These are phyloP conservation scores for Paramecium bursaria DNA, from an alignment of 73 alveolate species.

Conservation along the genomic window DNA sequence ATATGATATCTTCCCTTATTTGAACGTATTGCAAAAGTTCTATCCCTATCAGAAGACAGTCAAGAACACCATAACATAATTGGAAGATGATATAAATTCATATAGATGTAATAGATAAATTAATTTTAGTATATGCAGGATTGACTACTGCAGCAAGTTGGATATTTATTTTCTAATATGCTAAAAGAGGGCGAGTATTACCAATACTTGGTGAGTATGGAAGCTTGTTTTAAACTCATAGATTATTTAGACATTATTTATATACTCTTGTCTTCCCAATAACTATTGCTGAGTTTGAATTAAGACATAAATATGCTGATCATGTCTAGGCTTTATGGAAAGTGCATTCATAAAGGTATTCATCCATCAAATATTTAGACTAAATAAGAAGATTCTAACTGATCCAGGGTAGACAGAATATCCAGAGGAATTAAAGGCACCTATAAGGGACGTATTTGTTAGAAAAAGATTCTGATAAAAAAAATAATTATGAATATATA, in stretches of 20 bases:
- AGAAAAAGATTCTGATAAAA: slow-evolving; percentile 42
- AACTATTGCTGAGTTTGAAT: not conserved
- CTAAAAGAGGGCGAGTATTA: slow-evolving; percentile 66
- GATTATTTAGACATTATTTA: slow-evolving; percentile 43
- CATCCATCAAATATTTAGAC: not conserved
- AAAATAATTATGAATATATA: too few species aligned
- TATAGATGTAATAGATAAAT: slow-evolving; percentile 26
- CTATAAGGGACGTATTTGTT: slow-evolving; percentile 56
- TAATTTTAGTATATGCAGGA: slow-evolving; percentile 40
- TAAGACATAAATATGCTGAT: slow-evolving; percentile 36
- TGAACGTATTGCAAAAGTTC: slow-evolving; percentile 60
- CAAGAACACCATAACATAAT: slow-evolving; percentile 52
- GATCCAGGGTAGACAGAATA: slow-evolving; percentile 64
- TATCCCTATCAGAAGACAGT: slow-evolving; percentile 49
- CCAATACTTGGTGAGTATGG: slow-evolving; percentile 68
- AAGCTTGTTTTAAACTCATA: slow-evolving; percentile 51
- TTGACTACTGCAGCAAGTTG: slow-evolving; percentile 56
- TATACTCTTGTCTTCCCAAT: slow-evolving; percentile 62
- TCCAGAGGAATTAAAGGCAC: slow-evolving; percentile 70
- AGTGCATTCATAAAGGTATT: slow-evolving; percentile 67
- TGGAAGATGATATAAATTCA: slow-evolving; percentile 55
- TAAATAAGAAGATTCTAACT: slow-evolving; percentile 57
- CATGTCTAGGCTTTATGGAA: slow-evolving; percentile 66
- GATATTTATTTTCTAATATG: slow-evolving; percentile 63
- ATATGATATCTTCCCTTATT: slow-evolving; percentile 29